phyloP scores from a whole-genome alignment of 345 rosid species.

The Populus tremula region DNA sequence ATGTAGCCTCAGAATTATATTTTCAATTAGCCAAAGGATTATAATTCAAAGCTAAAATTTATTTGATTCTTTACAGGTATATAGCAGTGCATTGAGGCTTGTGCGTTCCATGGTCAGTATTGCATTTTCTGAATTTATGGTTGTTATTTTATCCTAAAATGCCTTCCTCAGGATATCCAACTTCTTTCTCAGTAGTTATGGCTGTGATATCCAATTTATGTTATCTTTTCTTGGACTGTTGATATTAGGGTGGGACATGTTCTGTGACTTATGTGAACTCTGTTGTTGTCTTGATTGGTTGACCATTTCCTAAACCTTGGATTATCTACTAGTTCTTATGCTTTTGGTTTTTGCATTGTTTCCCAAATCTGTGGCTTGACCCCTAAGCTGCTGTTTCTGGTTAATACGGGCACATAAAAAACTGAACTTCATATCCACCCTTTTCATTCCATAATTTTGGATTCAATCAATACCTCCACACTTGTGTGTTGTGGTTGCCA shows the following conservation, averaged over 20 bases:
- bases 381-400: neutral
- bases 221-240: neutral
- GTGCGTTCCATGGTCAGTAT: constrained; percentile 90
- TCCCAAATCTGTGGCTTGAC: neutral
- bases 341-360: neutral
- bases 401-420: neutral
- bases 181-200: neutral
- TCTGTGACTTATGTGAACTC: neutral
- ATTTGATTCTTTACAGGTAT: constrained; percentile 50
- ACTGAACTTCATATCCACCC: neutral
- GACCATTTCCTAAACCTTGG: neutral
- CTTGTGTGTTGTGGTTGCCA: too few species aligned
- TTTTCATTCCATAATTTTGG: neutral
- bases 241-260: neutral
- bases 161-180: neutral
- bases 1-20: too few species aligned
- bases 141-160: neutral
- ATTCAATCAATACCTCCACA: neutral
- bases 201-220: too few species aligned
- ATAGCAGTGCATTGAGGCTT: constrained; percentile 95
- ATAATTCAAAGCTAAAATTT: constrained; percentile 3
- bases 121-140: neutral
- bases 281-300: neutral
- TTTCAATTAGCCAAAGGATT: neutral
- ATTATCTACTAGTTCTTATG: neutral